These are phyloP conservation scores for Talaromyces sp. DNA, from an alignment of 2,329 filamentous ascomycete species.

Conservation along the genomic window DNA sequence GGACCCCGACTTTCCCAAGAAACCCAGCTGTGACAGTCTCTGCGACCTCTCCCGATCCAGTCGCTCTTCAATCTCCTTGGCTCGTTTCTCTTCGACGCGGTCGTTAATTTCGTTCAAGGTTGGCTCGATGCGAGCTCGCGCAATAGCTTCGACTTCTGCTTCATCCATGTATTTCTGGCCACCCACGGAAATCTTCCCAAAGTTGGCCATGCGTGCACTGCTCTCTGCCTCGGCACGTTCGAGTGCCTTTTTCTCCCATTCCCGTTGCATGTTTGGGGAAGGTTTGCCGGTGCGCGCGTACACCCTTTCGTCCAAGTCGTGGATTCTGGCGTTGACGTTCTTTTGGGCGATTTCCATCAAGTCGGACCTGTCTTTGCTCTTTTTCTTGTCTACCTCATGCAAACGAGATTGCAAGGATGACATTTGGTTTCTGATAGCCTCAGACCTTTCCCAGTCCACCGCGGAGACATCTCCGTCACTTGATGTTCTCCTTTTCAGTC, in stretches of 20 bases:
- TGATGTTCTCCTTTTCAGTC: constrained; percentile 57
- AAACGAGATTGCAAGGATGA: constrained; percentile 65
- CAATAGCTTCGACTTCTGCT: constrained; percentile 72
- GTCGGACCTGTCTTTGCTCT: constrained; percentile 65
- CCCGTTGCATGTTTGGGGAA: constrained; percentile 60
- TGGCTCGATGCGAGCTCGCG: constrained; percentile 69
- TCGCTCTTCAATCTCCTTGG: constrained; percentile 57
- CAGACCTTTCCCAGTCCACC: constrained; percentile 62
- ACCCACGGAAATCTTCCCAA: constrained; percentile 61
- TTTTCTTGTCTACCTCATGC: constrained; percentile 64
- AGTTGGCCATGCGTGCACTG: constrained; percentile 52
- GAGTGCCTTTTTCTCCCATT: constrained; percentile 75
- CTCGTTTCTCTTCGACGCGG: constrained; percentile 66
- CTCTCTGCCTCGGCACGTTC: constrained; percentile 60
- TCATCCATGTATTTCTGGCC: constrained; percentile 75
- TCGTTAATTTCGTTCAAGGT: constrained; percentile 79
- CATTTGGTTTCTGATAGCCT: constrained; percentile 73
- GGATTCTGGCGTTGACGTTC: constrained; percentile 74
- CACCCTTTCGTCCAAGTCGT: constrained; percentile 75
- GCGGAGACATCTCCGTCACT: constrained; percentile 58
- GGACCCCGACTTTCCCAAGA: constrained; percentile 30
- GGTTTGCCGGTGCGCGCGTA: constrained; percentile 70
- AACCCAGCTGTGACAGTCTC: constrained; percentile 47
- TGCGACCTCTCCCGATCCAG: constrained; percentile 61
- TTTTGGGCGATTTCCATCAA: constrained; percentile 74